Conservation (phyloP, 352 stramenopile species). For the Pythium volutum region DNA sequence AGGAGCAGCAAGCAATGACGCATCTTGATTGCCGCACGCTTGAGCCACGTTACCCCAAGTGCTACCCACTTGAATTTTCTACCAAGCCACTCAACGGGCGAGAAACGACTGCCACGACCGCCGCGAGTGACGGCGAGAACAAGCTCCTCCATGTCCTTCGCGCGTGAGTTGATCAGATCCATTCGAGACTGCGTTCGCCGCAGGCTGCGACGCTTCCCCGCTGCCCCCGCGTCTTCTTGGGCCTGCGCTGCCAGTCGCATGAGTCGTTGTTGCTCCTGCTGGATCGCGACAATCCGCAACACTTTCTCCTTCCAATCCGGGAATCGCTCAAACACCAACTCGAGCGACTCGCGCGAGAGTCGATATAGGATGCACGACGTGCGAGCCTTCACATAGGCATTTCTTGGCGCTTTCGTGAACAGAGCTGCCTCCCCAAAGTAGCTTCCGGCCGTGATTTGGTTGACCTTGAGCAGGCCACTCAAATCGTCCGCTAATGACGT, state of each 20-base stretch:
- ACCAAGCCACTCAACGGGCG: background rate
- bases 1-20: slow-evolving; percentile 13
- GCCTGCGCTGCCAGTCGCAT: slow-evolving; percentile 34
- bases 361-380: slow-evolving; percentile 70
- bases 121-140: slow-evolving; percentile 34
- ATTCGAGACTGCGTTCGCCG: slow-evolving; percentile 34
- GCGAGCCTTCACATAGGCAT: slow-evolving; percentile 48
- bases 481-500: background rate
- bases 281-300: slow-evolving; percentile 53
- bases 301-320: slow-evolving; percentile 72
- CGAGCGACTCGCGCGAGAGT: slow-evolving; percentile 58
- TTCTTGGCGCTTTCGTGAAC: slow-evolving; percentile 58
- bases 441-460: slow-evolving; percentile 43
- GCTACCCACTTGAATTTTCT: slow-evolving; percentile 1
- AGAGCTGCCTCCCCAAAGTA: slow-evolving; percentile 73
- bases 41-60: background rate
- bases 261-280: slow-evolving; percentile 61
- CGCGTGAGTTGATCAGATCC: slow-evolving; percentile 43
- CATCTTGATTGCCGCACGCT: background rate
- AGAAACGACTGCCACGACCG: slow-evolving; percentile 14
- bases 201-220: slow-evolving; percentile 11
- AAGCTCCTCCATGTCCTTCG: slow-evolving; percentile 50
- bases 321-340: slow-evolving; percentile 68
- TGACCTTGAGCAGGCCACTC: slow-evolving; percentile 41
- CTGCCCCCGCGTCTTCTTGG: slow-evolving; percentile 22